A percentile compares a stretch with the other conserved stretches of the same genome.
These are phyloP conservation scores for Corinectria fuckeliana DNA, from an alignment of 2,329 filamentous ascomycete genomes.

Conservation along the genomic window DNA sequence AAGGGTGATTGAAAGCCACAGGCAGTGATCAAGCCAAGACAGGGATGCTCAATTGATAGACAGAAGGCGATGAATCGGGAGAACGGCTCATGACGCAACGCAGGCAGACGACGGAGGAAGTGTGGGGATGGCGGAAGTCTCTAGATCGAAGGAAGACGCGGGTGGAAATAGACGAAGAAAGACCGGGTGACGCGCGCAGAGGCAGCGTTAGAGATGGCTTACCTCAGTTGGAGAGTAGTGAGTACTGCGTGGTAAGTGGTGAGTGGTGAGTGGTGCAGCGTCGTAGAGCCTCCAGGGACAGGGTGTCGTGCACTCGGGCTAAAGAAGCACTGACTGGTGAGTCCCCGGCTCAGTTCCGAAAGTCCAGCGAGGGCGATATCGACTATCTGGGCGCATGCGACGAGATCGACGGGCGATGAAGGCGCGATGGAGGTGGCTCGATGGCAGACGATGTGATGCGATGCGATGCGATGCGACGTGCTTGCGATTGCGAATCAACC, in stretches of 20 bases:
- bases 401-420: slow-evolving; percentile 5
- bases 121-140: slow-evolving; percentile 23
- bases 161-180: slow-evolving; percentile 8
- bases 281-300: slow-evolving; percentile 13
- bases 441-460: slow-evolving; percentile 29
- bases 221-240: slow-evolving; percentile 25
- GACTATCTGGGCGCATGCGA: slow-evolving; percentile 30
- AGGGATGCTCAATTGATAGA: slow-evolving; percentile 21
- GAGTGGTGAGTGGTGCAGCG: slow-evolving; percentile 21
- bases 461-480: slow-evolving; percentile 20
- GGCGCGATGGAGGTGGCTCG: neutral
- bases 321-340: slow-evolving; percentile 9
- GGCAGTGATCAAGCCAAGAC: slow-evolving; percentile 5
- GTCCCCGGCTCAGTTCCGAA: slow-evolving; percentile 23
- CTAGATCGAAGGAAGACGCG: slow-evolving; percentile 21
- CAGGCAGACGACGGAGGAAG: slow-evolving; percentile 1
- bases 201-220: slow-evolving; percentile 27
- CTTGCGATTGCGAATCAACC: neutral
- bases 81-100: slow-evolving; percentile 22
- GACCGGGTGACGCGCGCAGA: slow-evolving; percentile 5
- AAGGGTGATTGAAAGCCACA: slow-evolving; percentile 4
- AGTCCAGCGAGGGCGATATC: slow-evolving; percentile 12
- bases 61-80: slow-evolving; percentile 10
- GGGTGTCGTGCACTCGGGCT: slow-evolving; percentile 13
- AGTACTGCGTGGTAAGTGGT: too few relatives aligned